A percentile compares a stretch with the other conserved stretches of the same genome.
These are phyloP conservation scores for Kwoniella pini DNA, from an alignment of 768 basidiomycete genomes.

Conservation along the genomic window DNA sequence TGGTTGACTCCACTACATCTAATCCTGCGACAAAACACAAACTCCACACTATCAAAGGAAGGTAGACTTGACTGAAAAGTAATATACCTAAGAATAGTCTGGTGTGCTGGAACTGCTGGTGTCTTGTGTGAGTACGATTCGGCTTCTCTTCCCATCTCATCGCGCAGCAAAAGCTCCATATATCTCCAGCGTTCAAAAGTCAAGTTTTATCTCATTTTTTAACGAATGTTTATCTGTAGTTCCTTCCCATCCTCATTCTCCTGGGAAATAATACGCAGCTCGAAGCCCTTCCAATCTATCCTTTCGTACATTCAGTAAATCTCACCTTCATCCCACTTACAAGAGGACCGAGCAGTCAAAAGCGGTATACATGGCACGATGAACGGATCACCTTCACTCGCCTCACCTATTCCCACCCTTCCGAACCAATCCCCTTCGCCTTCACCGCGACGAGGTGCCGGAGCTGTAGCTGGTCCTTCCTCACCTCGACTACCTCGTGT, in stretches of 20 bases:
- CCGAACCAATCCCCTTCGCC: slow-evolving; percentile 6
- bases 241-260: no score
- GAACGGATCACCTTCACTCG: slow-evolving; percentile 17
- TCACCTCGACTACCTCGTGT: slow-evolving; percentile 31
- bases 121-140: background rate
- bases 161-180: background rate
- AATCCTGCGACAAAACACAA: background rate
- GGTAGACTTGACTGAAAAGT: background rate
- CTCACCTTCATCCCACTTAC: background rate
- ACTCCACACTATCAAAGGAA: slow-evolving; percentile 19
- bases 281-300: background rate
- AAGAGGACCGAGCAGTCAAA: background rate
- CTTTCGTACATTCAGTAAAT: background rate
- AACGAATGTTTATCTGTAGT: no score
- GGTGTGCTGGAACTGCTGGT: slow-evolving; percentile 1
- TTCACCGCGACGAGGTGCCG: slow-evolving; percentile 18
- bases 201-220: no score
- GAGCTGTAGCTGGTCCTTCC: slow-evolving; percentile 23
- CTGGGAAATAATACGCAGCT: no score
- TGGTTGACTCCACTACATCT: background rate
- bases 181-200: no score
- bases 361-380: background rate
- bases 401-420: slow-evolving; percentile 7
- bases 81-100: background rate
- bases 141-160: background rate